Conservation (phyloP, 306 rosid genomes). For the Gastrolobium bilobum region DNA sequence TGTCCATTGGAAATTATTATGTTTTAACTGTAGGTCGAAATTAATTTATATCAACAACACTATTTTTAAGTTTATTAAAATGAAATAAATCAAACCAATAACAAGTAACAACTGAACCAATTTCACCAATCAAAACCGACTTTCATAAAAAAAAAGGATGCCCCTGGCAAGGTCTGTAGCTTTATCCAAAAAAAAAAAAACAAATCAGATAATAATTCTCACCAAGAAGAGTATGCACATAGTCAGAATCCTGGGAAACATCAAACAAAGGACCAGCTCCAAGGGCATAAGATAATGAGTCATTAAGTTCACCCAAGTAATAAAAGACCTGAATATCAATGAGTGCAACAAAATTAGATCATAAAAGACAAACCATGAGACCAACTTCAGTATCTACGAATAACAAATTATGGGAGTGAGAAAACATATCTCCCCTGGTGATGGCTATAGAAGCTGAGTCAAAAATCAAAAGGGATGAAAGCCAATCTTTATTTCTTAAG, state of each 20-base stretch:
- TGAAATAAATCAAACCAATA: constrained; percentile 26
- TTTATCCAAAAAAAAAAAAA: neutral
- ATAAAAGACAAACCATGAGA: constrained; percentile 36
- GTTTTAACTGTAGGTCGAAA: neutral
- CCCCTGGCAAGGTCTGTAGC: neutral
- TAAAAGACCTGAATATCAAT: constrained; percentile 78
- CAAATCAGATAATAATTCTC: constrained; percentile 43
- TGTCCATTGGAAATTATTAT: constrained; percentile 13
- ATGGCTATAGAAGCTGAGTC: neutral
- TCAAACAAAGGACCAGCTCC: constrained; percentile 95
- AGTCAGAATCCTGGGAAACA: constrained; percentile 95
- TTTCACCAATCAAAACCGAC: constrained; percentile 9
- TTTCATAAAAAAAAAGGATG: constrained; percentile 10
- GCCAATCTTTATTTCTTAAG: neutral
- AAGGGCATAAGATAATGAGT: constrained; percentile 92
- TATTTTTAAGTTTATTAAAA: neutral
- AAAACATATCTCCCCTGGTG: constrained; percentile 25
- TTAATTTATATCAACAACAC: neutral
- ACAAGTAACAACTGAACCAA: constrained; percentile 17
- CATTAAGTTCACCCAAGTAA: constrained; percentile 95
- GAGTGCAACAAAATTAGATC: constrained; percentile 21
- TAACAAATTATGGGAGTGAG: neutral
- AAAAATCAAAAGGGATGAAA: constrained; percentile 19
- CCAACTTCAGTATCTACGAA: constrained; percentile 20
- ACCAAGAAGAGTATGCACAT: constrained; percentile 97